Evolutionary conservation across 345 rosid species (phyloP), one percentile per base, ranked within the genome.

Genomic region (Punica granatum): DNA sequence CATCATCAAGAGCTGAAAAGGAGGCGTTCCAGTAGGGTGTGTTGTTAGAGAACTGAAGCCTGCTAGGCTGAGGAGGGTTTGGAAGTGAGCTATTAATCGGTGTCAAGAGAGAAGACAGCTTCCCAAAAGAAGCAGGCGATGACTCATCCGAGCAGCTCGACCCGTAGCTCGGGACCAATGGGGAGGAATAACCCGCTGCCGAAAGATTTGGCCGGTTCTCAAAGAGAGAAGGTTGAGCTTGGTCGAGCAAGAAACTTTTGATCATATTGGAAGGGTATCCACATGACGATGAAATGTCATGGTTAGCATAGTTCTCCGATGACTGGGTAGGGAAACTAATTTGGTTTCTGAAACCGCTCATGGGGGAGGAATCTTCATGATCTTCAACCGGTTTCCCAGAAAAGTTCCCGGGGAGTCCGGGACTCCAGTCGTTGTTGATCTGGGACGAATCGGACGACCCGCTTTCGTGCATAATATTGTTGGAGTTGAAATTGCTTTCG

Each of bases 11-110:
- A 56, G 61, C 33, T 28, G 34, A 56, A 33, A 30, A 6, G 61
- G 61, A 56, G 33, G 61, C 31, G 19, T 56, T 13, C 61, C 34
- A 28, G 34, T 56, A 30, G 3, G 61, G 61, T 33, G 18, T 56
- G 61, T 81, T 78, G 75, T 84, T 76, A 48, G 89, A 76, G 69
- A 84, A 80, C 30, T 81, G 86, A 48, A 84, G 60, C 63, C 70
- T 70, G 54, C 34, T 70, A 1, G 75, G 75, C 28, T 75, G 74
- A 51, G 80, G 84, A 75, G 61, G 61, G 18, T 56, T 26, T 56
- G 61, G 34, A 28, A 26, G 61, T 26, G 61, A 26, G 34, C 21
- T 56, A 7, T 13, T 56, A 12, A 13, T 56, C 12, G 79, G 42
- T 76, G 84, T 65, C 64, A 75, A 71, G n/a, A 78, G 76, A 69